Base-by-base conservation (phyloP, 352 stramenopile genomes). In the Globisporangium carolinianum region DNA sequence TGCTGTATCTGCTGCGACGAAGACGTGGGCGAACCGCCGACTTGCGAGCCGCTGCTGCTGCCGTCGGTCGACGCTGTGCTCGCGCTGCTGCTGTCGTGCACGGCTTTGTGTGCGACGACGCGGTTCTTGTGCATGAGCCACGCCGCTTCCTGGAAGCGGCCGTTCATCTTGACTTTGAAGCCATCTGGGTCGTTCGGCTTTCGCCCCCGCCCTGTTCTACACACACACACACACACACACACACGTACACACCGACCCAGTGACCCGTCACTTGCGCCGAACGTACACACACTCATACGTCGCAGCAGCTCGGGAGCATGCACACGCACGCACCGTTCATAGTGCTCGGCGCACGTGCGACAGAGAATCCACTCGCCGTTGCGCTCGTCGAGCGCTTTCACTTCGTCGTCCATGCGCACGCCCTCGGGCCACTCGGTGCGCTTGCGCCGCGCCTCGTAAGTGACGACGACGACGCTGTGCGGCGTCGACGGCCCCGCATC, bases 91-190 rank as follows among this genome's bases (percentile, higher is more conserved):
- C 47, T 39, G 47, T 59, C 53, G 35, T 38, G 35, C n/a, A 18
- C 45, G 17, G 43, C 24, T 39, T 65, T 67, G 48, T 88, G 78
- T 41, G 73, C 70, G 37, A 79, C 68, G 24, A 86, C 74, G 39
- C 75, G 72, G 47, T 60, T 83, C 71, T 88, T 88, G 58, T 86
- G 78, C 73, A 85, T 80, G 47, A 78, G 17, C 76, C 78, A 88
- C 15, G 78, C 78, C 1, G 74, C 73, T 53, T 82, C 72, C 55
- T 86, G 75, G 60, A 85, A 86, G 24, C 59, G 69, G 2, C 75
- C 73, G 43, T 88, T 88, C 78, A 88, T 88, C 51, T 84, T 88
- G 12, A 88, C 72, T 51, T 85, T 88, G 55, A 86, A 88, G 3
- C 78, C 78, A 6, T 75, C 65, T 3, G 73, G 71, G 39, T 86